Evolutionary conservation across 352 stramenopile genomes (phyloP).

Genomic region (Phytopythium vexans): DNA sequence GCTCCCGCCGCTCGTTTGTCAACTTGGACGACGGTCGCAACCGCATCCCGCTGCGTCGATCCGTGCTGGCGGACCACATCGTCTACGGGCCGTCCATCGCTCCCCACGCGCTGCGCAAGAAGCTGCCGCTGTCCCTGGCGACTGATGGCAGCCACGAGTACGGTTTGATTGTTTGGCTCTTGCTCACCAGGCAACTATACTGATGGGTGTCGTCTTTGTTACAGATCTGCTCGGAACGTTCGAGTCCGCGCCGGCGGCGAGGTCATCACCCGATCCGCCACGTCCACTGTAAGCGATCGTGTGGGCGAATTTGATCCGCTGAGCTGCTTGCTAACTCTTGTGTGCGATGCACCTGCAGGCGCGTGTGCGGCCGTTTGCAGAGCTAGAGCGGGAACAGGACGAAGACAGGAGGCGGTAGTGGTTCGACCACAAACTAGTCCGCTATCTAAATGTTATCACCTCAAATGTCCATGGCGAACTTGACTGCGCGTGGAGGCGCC

Average conservation of each 20-base stretch:
- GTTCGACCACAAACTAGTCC: constrained; percentile 4
- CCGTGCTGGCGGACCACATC: constrained; percentile 50
- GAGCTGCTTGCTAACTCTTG: background rate
- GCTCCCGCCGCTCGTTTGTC: constrained; percentile 20
- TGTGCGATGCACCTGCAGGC: constrained; percentile 17
- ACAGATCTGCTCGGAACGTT: background rate
- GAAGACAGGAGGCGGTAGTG: constrained; percentile 1
- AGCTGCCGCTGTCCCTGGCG: background rate
- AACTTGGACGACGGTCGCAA: constrained; percentile 60
- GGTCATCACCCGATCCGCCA: constrained; percentile 43
- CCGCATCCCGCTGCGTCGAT: constrained; percentile 51
- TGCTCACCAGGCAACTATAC: background rate
- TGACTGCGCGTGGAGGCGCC: constrained; percentile 35
- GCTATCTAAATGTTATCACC: background rate
- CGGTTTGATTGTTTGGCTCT: background rate
- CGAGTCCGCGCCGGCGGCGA: constrained; percentile 20
- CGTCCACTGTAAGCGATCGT: constrained; percentile 29
- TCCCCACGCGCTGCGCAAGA: constrained; percentile 30
- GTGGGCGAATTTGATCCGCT: background rate
- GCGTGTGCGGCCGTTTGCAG: constrained; percentile 54
- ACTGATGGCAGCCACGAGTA: constrained; percentile 13
- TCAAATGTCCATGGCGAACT: constrained; percentile 59
- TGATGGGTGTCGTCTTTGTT: too few species aligned
- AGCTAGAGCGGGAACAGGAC: constrained; percentile 14
- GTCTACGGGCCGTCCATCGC: constrained; percentile 68